phyloP scores from a whole-genome alignment of 768 basidiomycete genomes.

The Lactifluus echinatus region DNA sequence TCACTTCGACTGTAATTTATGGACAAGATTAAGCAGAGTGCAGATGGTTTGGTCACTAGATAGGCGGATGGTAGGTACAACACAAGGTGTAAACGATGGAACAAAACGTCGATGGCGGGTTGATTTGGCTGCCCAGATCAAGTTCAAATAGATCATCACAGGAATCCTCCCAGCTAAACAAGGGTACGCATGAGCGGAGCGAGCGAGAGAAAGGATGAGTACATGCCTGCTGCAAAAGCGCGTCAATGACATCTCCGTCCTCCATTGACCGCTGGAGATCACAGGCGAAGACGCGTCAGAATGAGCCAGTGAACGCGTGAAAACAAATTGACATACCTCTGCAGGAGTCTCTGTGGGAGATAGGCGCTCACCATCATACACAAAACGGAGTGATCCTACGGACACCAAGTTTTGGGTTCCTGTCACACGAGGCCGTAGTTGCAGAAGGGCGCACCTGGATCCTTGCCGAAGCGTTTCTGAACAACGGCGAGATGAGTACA shows the following conservation, averaged over 20 bases:
- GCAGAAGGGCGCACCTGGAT: slow-evolving; percentile 14
- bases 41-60: not conserved
- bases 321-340: not conserved
- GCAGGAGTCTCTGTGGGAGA: slow-evolving; percentile 15
- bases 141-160: not conserved
- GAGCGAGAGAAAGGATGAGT: not conserved
- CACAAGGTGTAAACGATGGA: not conserved
- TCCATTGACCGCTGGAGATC: slow-evolving; percentile 11
- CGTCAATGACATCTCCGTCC: slow-evolving; percentile 19
- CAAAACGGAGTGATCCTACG: slow-evolving; percentile 16
- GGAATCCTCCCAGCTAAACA: slow-evolving; percentile 9
- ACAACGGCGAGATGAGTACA: not conserved
- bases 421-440: not conserved
- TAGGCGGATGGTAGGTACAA: slow-evolving; percentile 8
- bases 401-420: not conserved
- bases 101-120: not conserved
- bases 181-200: not conserved
- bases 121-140: not conserved
- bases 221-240: slow-evolving; percentile 17
- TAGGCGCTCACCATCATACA: slow-evolving; percentile 18
- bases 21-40: not conserved
- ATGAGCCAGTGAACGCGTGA: not conserved
- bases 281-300: slow-evolving; percentile 1
- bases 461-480: slow-evolving; percentile 18
- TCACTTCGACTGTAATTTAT: too few species aligned